Evolutionary conservation across 2,329 filamentous ascomycete species (phyloP), one percentile per base, ranked within the genome.

Genomic region (Trichoderma sp.): DNA sequence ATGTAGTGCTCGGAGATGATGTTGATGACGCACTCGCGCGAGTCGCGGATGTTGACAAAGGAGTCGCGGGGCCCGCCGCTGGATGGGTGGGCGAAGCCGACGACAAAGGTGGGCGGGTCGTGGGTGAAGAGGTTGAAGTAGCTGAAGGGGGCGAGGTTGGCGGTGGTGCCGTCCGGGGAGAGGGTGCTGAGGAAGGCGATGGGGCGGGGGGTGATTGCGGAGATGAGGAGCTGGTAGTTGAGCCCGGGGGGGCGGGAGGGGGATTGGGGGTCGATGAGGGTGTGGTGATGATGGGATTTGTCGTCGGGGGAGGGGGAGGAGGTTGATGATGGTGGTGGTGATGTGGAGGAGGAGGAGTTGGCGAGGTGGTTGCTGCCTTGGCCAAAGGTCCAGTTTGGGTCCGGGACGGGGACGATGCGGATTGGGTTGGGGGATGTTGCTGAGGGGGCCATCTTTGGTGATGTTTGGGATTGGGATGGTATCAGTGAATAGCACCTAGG

Each of bases 171-270:
- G 72, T 93, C 89, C 3, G 77, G 71, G 24, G 81, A 80, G 61
- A 77, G 74, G 10, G 86, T 86, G 66, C 64, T 56, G 39, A 88
- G 73, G 74, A 89, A 85, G 60, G 84, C 86, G 73, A 97, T 89
- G 14, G 94, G 94, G 14, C 94, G 86, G 1, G 94, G 94, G 17
- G 93, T 84, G 69, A 97, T 86, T 68, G 87, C 88, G 19, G 88
- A 91, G 76, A 97, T 96, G 67, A 97, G 82, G 15, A 97, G 85
- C 78, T 96, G 97, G 85, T 98, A 97, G 83, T 97, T 97, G 79
- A 85, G 87, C 1, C 81, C 78, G 0, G 86, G 78, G 0, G 87
- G 83, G 0, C 93, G 85, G 39, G 88, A 90, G 30, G 87, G 80
- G 64, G 83, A 89, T 75, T 93, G 88, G 0, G 93, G 93, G 76